Conservation (phyloP, 345 rosid genomes). For the Acer saccharum region DNA sequence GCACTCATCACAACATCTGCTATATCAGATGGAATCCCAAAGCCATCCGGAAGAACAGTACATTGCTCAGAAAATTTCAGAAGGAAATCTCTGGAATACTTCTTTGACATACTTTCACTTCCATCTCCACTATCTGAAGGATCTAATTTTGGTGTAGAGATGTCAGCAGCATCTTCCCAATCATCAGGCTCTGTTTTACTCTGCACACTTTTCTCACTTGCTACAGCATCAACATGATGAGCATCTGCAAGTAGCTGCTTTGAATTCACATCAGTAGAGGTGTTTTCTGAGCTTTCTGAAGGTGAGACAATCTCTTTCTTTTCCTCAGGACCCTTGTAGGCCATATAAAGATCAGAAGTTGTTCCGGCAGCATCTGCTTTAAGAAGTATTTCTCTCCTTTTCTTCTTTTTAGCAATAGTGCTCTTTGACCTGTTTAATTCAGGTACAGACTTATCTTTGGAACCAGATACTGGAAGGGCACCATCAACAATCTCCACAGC, state of each 20-base stretch:
- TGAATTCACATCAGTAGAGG: constrained; percentile 29
- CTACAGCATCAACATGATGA: constrained; percentile 28
- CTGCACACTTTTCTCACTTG: constrained; percentile 35
- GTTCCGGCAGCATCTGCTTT: constrained; percentile 96
- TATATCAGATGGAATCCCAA: constrained; percentile 53
- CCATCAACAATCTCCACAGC: constrained; percentile 34
- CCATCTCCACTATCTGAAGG: constrained; percentile 41
- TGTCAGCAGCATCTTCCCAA: constrained; percentile 98
- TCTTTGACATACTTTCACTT: constrained; percentile 50
- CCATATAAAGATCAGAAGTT: constrained; percentile 78
- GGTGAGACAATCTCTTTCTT: constrained; percentile 51
- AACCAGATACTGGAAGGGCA: constrained; percentile 33
- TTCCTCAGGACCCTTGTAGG: constrained; percentile 91
- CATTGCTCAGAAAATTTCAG: constrained; percentile 72
- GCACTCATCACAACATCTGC: constrained; percentile 41
- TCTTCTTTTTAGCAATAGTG: constrained; percentile 52
- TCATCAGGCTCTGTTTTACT: constrained; percentile 80
- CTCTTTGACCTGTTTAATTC: constrained; percentile 55
- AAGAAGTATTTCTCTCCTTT: constrained; percentile 64
- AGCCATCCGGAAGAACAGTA: constrained; percentile 67
- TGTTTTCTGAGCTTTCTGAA: constrained; percentile 34
- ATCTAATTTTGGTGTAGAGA: constrained; percentile 79
- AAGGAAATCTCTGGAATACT: constrained; percentile 93
- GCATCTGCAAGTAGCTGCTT: constrained; percentile 41
- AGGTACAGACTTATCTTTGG: constrained; percentile 47